Base-by-base conservation (phyloP, 164 flowering plant species). In the Chimonanthus praecox region DNA sequence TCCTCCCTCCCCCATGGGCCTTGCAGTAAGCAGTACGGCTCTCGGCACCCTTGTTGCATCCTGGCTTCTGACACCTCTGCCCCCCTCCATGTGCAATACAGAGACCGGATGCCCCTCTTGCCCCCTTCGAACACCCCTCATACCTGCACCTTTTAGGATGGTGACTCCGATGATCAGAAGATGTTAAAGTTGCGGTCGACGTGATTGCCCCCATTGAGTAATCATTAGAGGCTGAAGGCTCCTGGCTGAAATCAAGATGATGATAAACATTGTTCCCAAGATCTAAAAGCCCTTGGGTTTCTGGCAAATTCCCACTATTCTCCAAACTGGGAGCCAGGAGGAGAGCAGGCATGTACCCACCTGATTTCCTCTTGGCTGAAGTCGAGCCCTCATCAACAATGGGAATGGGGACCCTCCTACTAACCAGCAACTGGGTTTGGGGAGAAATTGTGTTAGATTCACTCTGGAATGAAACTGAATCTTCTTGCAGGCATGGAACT, bases 61-160 rank as follows among this genome's bases (percentile, higher is more conserved):
- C 97, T 4, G 85, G 87, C 74, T 86, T 92, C 76, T 92, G 97
- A 75, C 98, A 94, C 80, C 98, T 84, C 77, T 89, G 97, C 48
- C 98, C 98, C 33, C 97, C 98, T 16, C 98, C 98, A 83, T 94
- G 98, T n/a, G 94, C 94, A 67, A 94, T 92, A 76, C 97, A 92
- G 47, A 92, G 88, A 20, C 97, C 97, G 1, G 97, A 86, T 61
- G 97, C 88, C 16, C 98, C 97, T 43, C 98, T 81, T 7, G 97
- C 98, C 10, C 94, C 97, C 77, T 92, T 94, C 49, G 79, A 47
- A 73, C 97, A 94, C 21, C 92, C 97, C 6, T 54, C 70, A 75
- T 84, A 87, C 74, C 81, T 86, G 84, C 98, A 92, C 80, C 77
- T 89, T 73, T 86, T 89, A 2, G 86, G 74, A 71, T 82, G 87